These are phyloP conservation scores for Neurospora discreta DNA, from an alignment of 495 filamentous ascomycete species.

Conservation along the genomic window DNA sequence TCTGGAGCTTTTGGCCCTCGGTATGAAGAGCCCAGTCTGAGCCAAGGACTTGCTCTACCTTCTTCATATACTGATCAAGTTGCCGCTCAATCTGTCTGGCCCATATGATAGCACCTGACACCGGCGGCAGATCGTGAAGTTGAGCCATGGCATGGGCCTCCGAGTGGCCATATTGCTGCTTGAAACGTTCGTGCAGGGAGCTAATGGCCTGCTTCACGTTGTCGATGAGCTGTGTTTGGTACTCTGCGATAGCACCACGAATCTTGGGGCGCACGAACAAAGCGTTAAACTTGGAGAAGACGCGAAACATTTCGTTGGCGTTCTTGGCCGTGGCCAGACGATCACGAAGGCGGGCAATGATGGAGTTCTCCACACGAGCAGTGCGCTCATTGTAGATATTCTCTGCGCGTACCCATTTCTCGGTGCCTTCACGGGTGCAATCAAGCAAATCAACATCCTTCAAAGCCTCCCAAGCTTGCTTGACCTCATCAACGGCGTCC, in stretches of 20 bases:
- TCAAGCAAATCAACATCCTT: slow-evolving; percentile 93
- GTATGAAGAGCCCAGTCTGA: slow-evolving; percentile 87
- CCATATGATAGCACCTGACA: slow-evolving; percentile 95
- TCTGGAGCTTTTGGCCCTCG: slow-evolving; percentile 87
- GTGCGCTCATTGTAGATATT: slow-evolving; percentile 94
- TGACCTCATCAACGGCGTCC: slow-evolving; percentile 94
- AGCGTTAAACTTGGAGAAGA: slow-evolving; percentile 99
- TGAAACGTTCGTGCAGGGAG: slow-evolving; percentile 89
- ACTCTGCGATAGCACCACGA: slow-evolving; percentile 91
- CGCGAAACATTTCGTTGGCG: slow-evolving; percentile 98
- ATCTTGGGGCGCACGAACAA: slow-evolving; percentile 97
- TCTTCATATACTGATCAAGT: slow-evolving; percentile 90
- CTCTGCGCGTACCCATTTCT: slow-evolving; percentile 84
- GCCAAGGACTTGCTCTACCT: slow-evolving; percentile 90
- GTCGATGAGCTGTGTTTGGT: slow-evolving; percentile 92
- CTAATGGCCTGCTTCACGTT: slow-evolving; percentile 94
- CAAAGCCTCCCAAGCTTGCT: slow-evolving; percentile 82
- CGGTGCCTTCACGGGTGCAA: slow-evolving; percentile 76
- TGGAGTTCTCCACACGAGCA: slow-evolving; percentile 93
- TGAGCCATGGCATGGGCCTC: slow-evolving; percentile 98
- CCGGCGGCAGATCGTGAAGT: slow-evolving; percentile 84
- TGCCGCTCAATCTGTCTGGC: slow-evolving; percentile 93
- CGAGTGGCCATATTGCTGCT: slow-evolving; percentile 95
- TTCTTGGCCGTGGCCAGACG: slow-evolving; percentile 89
- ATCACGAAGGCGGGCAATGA: slow-evolving; percentile 89